A percentile compares a stretch with the other conserved stretches of the same genome.
Evolutionary conservation across 192 early-diverging fungal genomes (phyloP).

Genomic region (Haplosporangium gracile): DNA sequence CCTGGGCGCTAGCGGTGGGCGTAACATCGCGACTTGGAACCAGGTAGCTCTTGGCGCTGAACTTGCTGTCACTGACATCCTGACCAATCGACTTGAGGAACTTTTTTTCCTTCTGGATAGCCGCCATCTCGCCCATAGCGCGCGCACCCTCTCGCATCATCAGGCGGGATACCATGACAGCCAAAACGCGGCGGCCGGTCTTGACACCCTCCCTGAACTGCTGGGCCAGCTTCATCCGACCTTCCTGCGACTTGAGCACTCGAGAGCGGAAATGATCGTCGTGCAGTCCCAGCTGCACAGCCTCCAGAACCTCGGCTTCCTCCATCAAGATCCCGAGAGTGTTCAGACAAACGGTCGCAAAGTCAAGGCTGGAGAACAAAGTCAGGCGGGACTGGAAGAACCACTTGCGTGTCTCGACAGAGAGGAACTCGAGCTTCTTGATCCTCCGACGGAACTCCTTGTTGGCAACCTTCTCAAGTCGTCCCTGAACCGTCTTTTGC

Average conservation of each 20-base stretch:
- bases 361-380: conserved; percentile 67
- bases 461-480: conserved; percentile 71
- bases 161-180: conserved; percentile 77
- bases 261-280: conserved; percentile 60
- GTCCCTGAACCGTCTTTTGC: conserved; percentile 62
- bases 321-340: conserved; percentile 79
- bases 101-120: conserved; percentile 65
- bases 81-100: conserved; percentile 68
- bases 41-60: conserved; percentile 37
- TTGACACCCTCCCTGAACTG: conserved; percentile 78
- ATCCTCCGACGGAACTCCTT: conserved; percentile 78
- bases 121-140: conserved; percentile 70
- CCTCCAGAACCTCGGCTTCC: conserved; percentile 81
- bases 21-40: conserved; percentile 49
- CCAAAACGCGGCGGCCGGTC: conserved; percentile 75
- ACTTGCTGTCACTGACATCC: conserved; percentile 39
- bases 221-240: conserved; percentile 72
- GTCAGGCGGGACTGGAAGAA: conserved; percentile 70
- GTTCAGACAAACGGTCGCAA: conserved; percentile 67
- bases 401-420: conserved; percentile 68
- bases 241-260: conserved; percentile 72
- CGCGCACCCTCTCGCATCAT: conserved; percentile 83
- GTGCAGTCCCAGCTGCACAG: conserved; percentile 63
- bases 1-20: conserved; percentile 44
- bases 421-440: conserved; percentile 73